Percentiles rank a stretch among this genome's conserved stretches.
These are phyloP conservation scores for Pluteus cervinus DNA, from an alignment of 768 basidiomycete genomes.

Conservation along the genomic window DNA sequence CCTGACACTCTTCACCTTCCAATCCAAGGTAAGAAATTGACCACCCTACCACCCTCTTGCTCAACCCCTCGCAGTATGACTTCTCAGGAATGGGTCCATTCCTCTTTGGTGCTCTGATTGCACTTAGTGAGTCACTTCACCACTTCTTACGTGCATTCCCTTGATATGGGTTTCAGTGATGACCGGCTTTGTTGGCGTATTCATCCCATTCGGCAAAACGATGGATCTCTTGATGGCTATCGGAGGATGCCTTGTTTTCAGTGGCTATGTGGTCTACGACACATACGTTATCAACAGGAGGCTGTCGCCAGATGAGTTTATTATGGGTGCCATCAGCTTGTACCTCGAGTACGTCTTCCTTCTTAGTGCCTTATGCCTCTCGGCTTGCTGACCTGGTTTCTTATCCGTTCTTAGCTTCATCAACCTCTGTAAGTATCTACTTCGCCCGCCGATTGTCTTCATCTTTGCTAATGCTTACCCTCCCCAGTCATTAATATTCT, in stretches of 20 bases:
- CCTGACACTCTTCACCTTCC: slow-evolving; percentile 90
- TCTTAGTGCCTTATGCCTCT: neutral
- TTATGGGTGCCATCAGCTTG: slow-evolving; percentile 85
- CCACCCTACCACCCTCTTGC: neutral
- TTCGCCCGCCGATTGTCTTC: neutral
- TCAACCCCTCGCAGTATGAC: slow-evolving; percentile 61
- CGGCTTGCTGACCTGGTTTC: slow-evolving; percentile 12
- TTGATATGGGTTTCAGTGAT: slow-evolving; percentile 40
- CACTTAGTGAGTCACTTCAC: slow-evolving; percentile 47
- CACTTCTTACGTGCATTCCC: neutral
- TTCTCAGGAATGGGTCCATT: slow-evolving; percentile 91
- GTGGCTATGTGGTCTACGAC: slow-evolving; percentile 87
- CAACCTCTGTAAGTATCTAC: slow-evolving; percentile 68
- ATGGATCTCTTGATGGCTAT: slow-evolving; percentile 78
- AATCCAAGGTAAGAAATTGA: slow-evolving; percentile 64
- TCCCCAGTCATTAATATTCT: slow-evolving; percentile 74
- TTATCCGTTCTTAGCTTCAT: slow-evolving; percentile 53
- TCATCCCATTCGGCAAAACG: slow-evolving; percentile 81
- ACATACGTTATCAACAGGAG: slow-evolving; percentile 87
- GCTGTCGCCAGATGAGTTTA: slow-evolving; percentile 89
- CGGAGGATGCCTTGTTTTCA: slow-evolving; percentile 78
- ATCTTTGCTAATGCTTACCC: slow-evolving; percentile 5
- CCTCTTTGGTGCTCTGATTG: slow-evolving; percentile 81
- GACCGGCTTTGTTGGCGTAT: slow-evolving; percentile 76
- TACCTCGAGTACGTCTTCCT: slow-evolving; percentile 78